phyloP scores from a whole-genome alignment of 2,329 filamentous ascomycete genomes.

The Coccinonectria pachysandricola region DNA sequence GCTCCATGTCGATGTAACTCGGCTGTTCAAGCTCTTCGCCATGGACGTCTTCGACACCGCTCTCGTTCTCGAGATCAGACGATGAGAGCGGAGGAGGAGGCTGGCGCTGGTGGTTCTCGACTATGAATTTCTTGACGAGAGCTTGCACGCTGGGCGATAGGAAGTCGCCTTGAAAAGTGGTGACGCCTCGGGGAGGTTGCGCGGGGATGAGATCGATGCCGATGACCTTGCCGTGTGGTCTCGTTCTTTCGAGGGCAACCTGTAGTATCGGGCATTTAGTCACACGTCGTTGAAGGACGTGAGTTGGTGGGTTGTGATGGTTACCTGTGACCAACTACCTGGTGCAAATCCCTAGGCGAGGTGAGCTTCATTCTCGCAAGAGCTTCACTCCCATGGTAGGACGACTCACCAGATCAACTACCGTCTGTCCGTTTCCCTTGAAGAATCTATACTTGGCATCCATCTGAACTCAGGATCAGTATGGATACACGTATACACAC shows the following conservation, averaged over 20 bases:
- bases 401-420: constrained; percentile 69
- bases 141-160: constrained; percentile 63
- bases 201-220: constrained; percentile 93
- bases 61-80: constrained; percentile 4
- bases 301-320: no score
- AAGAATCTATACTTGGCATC: constrained; percentile 76
- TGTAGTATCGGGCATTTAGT: no score
- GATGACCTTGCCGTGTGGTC: constrained; percentile 67
- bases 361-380: constrained; percentile 4
- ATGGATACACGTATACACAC: no score
- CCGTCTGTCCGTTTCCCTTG: constrained; percentile 59
- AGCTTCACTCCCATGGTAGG: background rate
- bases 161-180: constrained; percentile 91
- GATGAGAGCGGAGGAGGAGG: constrained; percentile 3
- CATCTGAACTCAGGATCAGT: constrained; percentile 57
- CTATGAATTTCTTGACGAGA: constrained; percentile 67
- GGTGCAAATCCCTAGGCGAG: constrained; percentile 61
- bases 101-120: constrained; percentile 36
- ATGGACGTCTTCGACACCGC: constrained; percentile 10
- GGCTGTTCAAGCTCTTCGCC: constrained; percentile 27
- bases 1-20: constrained; percentile 59
- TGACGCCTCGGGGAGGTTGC: constrained; percentile 83
- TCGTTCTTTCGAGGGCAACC: constrained; percentile 72
- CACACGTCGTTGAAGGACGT: no score
- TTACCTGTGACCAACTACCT: constrained; percentile 62